phyloP scores from a whole-genome alignment of 2,329 filamentous ascomycete genomes.

The Diplodia corticola region DNA sequence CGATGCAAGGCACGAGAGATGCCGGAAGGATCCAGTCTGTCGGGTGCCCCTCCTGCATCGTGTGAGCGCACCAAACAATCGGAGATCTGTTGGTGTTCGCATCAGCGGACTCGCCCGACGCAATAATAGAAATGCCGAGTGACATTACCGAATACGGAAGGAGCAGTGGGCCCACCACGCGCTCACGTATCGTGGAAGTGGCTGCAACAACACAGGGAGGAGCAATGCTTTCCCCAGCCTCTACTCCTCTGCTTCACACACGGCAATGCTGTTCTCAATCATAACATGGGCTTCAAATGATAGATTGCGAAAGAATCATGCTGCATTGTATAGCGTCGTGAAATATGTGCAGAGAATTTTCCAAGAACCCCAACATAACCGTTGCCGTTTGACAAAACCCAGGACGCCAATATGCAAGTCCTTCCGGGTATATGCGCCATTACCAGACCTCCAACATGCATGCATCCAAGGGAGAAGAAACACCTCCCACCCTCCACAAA shows the following conservation, averaged over 20 bases:
- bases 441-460: not conserved
- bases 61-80: not conserved
- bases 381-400: not conserved
- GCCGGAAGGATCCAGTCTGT: not conserved
- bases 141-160: not conserved
- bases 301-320: not conserved
- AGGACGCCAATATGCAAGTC: slow-evolving; percentile 3
- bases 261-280: not conserved
- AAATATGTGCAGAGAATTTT: not conserved
- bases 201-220: not conserved
- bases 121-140: not conserved
- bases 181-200: not conserved
- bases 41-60: not conserved
- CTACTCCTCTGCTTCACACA: not conserved
- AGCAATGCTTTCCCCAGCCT: not conserved
- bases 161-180: not conserved
- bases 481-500: not conserved
- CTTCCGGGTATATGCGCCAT: not conserved
- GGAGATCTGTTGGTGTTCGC: not conserved
- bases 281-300: not conserved
- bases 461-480: not conserved
- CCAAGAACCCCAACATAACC: not conserved
- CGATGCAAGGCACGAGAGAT: slow-evolving; percentile 6
- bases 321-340: not conserved
- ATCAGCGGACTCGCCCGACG: not conserved